phyloP scores from a whole-genome alignment of 106 monocot species.

The Ottelia alismoides region DNA sequence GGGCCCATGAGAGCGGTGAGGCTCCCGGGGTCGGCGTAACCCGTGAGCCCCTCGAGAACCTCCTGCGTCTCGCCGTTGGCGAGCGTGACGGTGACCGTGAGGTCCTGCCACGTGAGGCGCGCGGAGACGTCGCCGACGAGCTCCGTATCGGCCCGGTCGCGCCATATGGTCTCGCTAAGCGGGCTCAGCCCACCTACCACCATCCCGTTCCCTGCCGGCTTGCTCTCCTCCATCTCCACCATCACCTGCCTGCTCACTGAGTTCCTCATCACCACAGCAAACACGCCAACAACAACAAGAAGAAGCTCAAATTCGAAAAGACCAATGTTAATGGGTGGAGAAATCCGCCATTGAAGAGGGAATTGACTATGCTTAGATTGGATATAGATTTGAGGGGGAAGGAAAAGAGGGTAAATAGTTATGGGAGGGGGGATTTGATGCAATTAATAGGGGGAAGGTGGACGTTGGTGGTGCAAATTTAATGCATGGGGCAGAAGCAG shows the following conservation, averaged over 20 bases:
- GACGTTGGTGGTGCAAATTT: conserved; percentile 3
- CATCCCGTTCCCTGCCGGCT: conserved; percentile 33
- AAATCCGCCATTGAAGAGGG: too few species aligned
- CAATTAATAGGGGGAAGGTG: not conserved
- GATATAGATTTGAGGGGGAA: too few species aligned
- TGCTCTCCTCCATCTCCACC: conserved; percentile 61
- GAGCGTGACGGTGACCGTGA: conserved; percentile 19
- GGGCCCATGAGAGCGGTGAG: conserved; percentile 23
- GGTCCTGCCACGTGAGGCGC: conserved; percentile 19
- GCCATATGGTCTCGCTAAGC: conserved; percentile 19
- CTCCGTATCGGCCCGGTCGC: conserved; percentile 17
- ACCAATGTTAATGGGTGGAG: too few species aligned
- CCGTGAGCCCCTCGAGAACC: conserved; percentile 14
- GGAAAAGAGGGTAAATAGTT: not conserved
- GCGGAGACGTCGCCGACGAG: conserved; percentile 23
- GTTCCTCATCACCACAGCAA: too few species aligned
- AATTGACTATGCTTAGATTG: too few species aligned
- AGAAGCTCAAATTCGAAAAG: too few species aligned
- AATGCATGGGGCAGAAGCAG: conserved; percentile 2
- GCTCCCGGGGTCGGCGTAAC: conserved; percentile 17
- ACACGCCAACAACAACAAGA: too few species aligned
- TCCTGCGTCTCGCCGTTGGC: conserved; percentile 15
- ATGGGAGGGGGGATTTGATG: too few species aligned
- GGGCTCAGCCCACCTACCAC: conserved; percentile 21
- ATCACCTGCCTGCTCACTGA: conserved; percentile 43